Base-by-base conservation (phyloP, 495 filamentous ascomycete genomes). In the Aeminium ludgeri region DNA sequence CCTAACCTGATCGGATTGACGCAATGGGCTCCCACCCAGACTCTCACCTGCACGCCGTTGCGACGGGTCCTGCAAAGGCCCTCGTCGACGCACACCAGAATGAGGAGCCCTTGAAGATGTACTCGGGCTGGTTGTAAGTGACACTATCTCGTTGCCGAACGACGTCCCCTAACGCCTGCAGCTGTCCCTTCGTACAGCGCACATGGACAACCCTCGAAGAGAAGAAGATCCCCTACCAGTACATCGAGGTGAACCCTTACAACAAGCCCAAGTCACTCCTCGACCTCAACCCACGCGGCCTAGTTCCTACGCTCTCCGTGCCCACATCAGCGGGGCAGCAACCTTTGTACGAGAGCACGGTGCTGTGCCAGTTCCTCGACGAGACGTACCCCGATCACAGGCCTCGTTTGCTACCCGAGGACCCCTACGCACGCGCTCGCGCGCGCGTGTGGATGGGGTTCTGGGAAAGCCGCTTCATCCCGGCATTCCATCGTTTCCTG, bases 311-410 rank as follows among this genome's bases (percentile, higher is more conserved):
- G 2, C 61, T 83, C 10, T 54, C 61, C 11, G 65, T 60, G 49
- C 23, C 23, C 23, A 25, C 23, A 8, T 8, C 8, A 3, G 23
- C 3, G 23, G 53, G 60, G 35, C 50, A 57, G 40, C 72, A 69
- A 48, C 70, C 74, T 7, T 59, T 82, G 11, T 83, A 80, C 50
- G 73, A 83, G 53, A 76, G 71, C 44, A 69, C 61, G 10, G 65
- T 82, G 12, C 61, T 83, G 16, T 73, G 72, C 55, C 75, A 80
- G 49, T 83, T 79, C 47, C 64, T 83, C 2, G 73, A 85, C 46
- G 76, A 82, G 44, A 67, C 67, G 1, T 82, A 74, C 46, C 60
- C 63, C n/a, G 39, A 59, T 2, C 55, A 69, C 43, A 39, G 39
- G 1, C 54, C 63, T 8, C 53, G 48, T 13, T 57, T 83, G 15